Conservation (phyloP, 305 asterid genomes). For the Fraxinus dipetala region DNA sequence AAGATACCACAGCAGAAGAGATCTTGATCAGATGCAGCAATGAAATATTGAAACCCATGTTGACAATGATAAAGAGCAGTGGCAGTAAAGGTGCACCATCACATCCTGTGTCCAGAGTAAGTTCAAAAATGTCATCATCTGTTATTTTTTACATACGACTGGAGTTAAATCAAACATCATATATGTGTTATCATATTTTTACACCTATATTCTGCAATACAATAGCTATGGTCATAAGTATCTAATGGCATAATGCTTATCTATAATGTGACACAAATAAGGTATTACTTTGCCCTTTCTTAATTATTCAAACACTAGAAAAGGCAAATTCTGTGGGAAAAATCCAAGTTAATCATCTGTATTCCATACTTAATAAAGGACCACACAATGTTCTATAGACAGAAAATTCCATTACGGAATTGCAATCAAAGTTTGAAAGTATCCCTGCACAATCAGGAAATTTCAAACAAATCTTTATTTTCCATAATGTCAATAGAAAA, state of each 20-base stretch:
- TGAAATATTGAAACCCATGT: slow-evolving; percentile 86
- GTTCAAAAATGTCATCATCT: slow-evolving; percentile 5
- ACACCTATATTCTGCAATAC: background rate
- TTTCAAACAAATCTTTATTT: background rate
- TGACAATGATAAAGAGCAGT: slow-evolving; percentile 69
- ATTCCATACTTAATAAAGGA: background rate
- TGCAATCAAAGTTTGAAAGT: background rate
- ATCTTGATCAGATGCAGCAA: slow-evolving; percentile 82
- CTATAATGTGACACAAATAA: background rate
- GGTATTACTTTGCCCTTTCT: background rate
- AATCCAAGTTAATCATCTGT: background rate
- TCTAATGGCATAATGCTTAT: background rate
- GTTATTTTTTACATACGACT: slow-evolving; percentile 18
- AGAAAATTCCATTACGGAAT: background rate
- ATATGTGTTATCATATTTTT: slow-evolving; percentile 3
- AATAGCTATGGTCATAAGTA: background rate
- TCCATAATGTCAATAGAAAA: background rate
- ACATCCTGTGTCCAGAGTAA: slow-evolving; percentile 51
- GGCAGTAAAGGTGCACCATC: slow-evolving; percentile 92
- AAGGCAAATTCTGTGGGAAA: background rate
- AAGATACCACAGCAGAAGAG: slow-evolving; percentile 66
- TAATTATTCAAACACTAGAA: background rate
- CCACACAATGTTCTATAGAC: background rate
- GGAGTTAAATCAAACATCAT: slow-evolving; percentile 1
- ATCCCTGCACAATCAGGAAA: background rate